Evolutionary conservation across 164 flowering plant species (phyloP).

Genomic region (Stephania japonica): DNA sequence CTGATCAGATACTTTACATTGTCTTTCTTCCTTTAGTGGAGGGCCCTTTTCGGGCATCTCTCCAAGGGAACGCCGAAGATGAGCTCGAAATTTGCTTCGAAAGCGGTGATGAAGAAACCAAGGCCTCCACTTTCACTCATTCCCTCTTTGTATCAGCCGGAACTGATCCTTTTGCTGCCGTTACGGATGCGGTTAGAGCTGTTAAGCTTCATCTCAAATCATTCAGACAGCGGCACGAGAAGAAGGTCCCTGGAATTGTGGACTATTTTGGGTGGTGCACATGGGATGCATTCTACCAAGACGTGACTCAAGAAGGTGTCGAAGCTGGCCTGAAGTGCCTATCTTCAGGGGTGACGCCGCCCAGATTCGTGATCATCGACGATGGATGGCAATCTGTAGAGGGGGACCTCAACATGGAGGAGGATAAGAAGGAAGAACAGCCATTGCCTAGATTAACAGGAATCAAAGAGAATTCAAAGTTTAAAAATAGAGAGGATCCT

Average conservation of each 20-base stretch:
- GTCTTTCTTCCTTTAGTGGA: conserved; percentile 88
- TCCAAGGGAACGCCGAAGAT: conserved; percentile 68
- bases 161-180: conserved; percentile 64
- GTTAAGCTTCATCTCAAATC: conserved; percentile 64
- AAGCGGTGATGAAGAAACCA: conserved; percentile 69
- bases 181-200: conserved; percentile 52
- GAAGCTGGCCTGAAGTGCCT: conserved; percentile 67
- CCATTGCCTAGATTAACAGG: conserved; percentile 58
- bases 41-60: conserved; percentile 64
- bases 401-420: conserved; percentile 22
- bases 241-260: conserved; percentile 68
- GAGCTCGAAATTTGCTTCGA: conserved; percentile 80
- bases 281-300: conserved; percentile 97
- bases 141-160: conserved; percentile 60
- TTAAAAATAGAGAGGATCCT: conserved; percentile 59
- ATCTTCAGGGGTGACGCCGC: conserved; percentile 59
- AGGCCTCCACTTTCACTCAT: conserved; percentile 53
- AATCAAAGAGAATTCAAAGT: conserved; percentile 75
- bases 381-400: conserved; percentile 96
- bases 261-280: conserved; percentile 99
- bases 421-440: conserved; percentile 8
- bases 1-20: conserved; percentile 42
- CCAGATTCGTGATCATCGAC: conserved; percentile 90
- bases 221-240: conserved; percentile 71
- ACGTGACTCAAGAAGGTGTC: conserved; percentile 86